Evolutionary conservation across 1,284 basidiomycete species (phyloP).

Genomic region (Mycosarcoma maydis): DNA sequence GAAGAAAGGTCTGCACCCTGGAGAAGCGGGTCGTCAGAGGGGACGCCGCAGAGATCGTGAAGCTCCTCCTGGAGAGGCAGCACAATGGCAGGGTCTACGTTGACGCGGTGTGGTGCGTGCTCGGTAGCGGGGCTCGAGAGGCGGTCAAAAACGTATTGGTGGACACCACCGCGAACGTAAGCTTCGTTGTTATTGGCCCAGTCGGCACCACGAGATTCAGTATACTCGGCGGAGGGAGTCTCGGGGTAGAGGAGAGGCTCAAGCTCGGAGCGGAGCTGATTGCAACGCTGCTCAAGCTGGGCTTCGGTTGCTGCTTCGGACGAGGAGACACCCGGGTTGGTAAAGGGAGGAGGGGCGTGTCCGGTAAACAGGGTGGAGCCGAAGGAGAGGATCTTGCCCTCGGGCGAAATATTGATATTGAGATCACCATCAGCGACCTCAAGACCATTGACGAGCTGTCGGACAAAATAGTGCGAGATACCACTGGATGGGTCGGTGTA

Average conservation of each 20-base stretch:
- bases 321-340: slow-evolving; percentile 35
- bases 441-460: slow-evolving; percentile 55
- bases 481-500: slow-evolving; percentile 53
- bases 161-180: slow-evolving; percentile 34
- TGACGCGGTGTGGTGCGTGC: slow-evolving; percentile 18
- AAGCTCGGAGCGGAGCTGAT: slow-evolving; percentile 32
- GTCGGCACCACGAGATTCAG: slow-evolving; percentile 13
- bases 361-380: slow-evolving; percentile 54
- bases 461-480: slow-evolving; percentile 52
- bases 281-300: slow-evolving; percentile 33
- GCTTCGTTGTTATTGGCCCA: slow-evolving; percentile 29
- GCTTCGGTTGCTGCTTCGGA: slow-evolving; percentile 18
- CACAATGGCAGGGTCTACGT: slow-evolving; percentile 21
- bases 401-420: slow-evolving; percentile 48
- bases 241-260: slow-evolving; percentile 32
- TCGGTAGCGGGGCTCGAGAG: slow-evolving; percentile 11
- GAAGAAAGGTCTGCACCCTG: slow-evolving; percentile 49
- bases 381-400: slow-evolving; percentile 55
- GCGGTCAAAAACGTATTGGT: slow-evolving; percentile 49
- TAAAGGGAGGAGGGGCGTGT: slow-evolving; percentile 42
- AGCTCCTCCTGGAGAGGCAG: slow-evolving; percentile 51
- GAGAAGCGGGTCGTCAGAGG: slow-evolving; percentile 51
- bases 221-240: slow-evolving; percentile 20
- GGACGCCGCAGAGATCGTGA: slow-evolving; percentile 50
- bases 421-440: slow-evolving; percentile 55